These are phyloP conservation scores for Fusarium sp. DNA, from an alignment of 2,329 filamentous ascomycete genomes.

Conservation along the genomic window DNA sequence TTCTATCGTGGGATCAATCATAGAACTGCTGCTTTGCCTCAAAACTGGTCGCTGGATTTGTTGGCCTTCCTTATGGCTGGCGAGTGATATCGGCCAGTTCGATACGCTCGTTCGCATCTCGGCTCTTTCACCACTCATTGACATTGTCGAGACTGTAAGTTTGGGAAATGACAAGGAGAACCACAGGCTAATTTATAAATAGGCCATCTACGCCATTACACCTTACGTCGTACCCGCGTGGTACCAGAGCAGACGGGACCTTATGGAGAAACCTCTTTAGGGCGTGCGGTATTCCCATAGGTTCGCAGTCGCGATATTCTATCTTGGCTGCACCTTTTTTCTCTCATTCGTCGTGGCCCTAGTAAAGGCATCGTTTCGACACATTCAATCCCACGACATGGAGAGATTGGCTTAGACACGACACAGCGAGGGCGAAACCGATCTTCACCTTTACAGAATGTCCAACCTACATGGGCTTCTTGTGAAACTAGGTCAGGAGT, in stretches of 20 bases:
- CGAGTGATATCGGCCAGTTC: slow-evolving; percentile 7
- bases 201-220: slow-evolving; percentile 9
- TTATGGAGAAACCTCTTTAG: slow-evolving; percentile 20
- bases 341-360: background rate
- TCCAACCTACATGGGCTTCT: background rate
- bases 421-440: background rate
- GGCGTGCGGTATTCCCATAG: slow-evolving; percentile 5
- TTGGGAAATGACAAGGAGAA: background rate
- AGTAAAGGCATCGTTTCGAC: background rate
- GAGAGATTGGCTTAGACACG: background rate
- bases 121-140: slow-evolving; percentile 40
- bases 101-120: slow-evolving; percentile 29
- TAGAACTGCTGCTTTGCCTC: slow-evolving; percentile 10
- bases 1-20: background rate
- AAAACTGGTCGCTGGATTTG: slow-evolving; percentile 16
- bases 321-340: background rate
- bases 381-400: background rate
- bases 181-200: background rate
- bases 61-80: slow-evolving; percentile 36
- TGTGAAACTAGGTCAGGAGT: background rate
- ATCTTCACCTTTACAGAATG: background rate
- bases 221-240: background rate
- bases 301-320: background rate
- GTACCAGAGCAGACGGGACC: slow-evolving; percentile 8
- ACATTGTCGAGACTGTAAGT: slow-evolving; percentile 41